phyloP scores from a whole-genome alignment of 139 green algal genomes.

The Raphidocelis subcapitata region DNA sequence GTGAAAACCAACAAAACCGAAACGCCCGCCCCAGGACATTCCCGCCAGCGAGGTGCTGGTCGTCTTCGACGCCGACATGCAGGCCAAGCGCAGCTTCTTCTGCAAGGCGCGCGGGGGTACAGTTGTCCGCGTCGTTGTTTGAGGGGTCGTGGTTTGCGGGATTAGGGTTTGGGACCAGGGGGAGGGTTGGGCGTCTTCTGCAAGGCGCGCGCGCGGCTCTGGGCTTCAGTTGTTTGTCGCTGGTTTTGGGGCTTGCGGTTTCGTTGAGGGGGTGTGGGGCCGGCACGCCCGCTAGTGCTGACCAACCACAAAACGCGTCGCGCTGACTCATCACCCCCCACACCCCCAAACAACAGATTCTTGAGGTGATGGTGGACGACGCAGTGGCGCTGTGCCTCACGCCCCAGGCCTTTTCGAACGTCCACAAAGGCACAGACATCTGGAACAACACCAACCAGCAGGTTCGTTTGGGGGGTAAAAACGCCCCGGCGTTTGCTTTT shows the following conservation, averaged over 20 bases:
- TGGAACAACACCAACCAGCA: conserved; percentile 79
- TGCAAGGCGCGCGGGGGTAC: conserved; percentile 70
- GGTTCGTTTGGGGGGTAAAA: conserved; percentile 14
- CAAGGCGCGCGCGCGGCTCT: too few species aligned
- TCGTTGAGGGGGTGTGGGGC: too few species aligned
- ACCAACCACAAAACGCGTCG: too few species aligned
- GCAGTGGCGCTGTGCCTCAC: conserved; percentile 32
- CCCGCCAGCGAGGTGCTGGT: conserved; percentile 14
- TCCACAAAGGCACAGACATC: conserved; percentile 66
- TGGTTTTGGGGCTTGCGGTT: too few species aligned
- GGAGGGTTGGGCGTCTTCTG: too few species aligned
- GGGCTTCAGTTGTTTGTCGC: too few species aligned
- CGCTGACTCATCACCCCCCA: too few species aligned
- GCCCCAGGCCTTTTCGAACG: conserved; percentile 73
- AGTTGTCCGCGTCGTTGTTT: conserved; percentile 41
- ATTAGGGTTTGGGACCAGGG: too few species aligned
- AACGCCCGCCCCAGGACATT: too few species aligned
- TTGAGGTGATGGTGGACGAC: conserved; percentile 42
- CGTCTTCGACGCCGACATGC: conserved; percentile 56
- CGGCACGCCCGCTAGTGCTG: too few species aligned
- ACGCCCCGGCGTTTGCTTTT: not conserved
- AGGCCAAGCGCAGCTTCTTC: conserved; percentile 63
- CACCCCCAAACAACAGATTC: conserved; percentile 7
- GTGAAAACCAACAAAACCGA: too few species aligned
- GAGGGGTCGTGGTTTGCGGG: not conserved